Conservation (phyloP, 257 asterid species). For the Anisodus acutangulus region DNA sequence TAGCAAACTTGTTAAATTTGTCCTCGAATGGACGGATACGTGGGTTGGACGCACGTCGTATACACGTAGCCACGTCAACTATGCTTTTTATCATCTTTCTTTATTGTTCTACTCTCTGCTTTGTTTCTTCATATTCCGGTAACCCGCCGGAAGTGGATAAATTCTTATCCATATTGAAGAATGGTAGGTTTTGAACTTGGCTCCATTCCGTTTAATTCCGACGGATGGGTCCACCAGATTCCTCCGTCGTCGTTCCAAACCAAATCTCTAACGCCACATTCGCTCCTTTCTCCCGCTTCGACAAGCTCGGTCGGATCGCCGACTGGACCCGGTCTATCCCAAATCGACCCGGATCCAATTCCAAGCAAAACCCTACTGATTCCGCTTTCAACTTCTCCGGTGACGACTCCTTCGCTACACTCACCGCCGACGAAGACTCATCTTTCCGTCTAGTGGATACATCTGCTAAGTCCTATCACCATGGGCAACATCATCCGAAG, state of each 20-base stretch:
- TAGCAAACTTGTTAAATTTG: too few relatives aligned
- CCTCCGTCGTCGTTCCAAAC: slow-evolving; percentile 49
- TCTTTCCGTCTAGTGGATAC: slow-evolving; percentile 92
- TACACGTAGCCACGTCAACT: too few relatives aligned
- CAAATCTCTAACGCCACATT: slow-evolving; percentile 79
- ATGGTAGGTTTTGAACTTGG: slow-evolving; percentile 84
- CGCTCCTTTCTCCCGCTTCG: slow-evolving; percentile 98
- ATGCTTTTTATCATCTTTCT: not conserved
- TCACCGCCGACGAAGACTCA: slow-evolving; percentile 82
- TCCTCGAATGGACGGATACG: too few relatives aligned
- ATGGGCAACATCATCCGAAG: slow-evolving; percentile 68
- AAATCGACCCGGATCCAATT: slow-evolving; percentile 62
- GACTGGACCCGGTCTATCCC: slow-evolving; percentile 75
- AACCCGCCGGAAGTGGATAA: not conserved
- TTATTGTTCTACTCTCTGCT: not conserved
- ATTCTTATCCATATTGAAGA: not conserved
- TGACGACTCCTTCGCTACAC: slow-evolving; percentile 84
- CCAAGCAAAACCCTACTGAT: slow-evolving; percentile 59
- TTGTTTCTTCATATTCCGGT: not conserved
- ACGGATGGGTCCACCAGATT: slow-evolving; percentile 95
- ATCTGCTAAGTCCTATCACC: slow-evolving; percentile 69
- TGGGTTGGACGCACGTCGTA: too few relatives aligned
- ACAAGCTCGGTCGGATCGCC: slow-evolving; percentile 86
- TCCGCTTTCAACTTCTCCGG: slow-evolving; percentile 94
- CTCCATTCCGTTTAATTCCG: slow-evolving; percentile 76